phyloP scores from a whole-genome alignment of 257 asterid species.

The Dorcoceras hygrometricum region DNA sequence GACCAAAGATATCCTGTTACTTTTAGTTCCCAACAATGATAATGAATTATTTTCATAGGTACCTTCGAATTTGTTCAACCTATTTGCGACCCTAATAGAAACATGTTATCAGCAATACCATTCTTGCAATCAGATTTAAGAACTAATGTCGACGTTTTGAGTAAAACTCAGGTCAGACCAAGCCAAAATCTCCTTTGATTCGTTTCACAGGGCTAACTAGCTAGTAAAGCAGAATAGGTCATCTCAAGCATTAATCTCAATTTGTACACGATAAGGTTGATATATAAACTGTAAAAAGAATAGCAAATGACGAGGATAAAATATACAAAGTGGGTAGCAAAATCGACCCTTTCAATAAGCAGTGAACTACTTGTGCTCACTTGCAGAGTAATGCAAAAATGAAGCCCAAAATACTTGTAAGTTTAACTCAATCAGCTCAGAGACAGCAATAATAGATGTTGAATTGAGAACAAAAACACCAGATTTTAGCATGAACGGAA shows the following conservation, averaged over 20 bases:
- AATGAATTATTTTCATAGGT: neutral
- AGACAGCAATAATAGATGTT: neutral
- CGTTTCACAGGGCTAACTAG: neutral
- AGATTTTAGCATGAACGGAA: constrained; percentile 11
- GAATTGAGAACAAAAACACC: neutral
- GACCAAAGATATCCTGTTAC: neutral
- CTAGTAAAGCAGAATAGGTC: neutral
- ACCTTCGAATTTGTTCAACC: neutral
- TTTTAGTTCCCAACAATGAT: neutral
- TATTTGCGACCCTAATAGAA: neutral
- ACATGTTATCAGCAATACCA: neutral
- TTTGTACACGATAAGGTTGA: neutral
- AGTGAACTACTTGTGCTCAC: neutral
- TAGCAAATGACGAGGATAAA: neutral
- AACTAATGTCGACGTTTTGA: neutral
- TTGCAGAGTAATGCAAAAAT: neutral
- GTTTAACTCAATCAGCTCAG: constrained; percentile 10
- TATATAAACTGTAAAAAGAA: neutral
- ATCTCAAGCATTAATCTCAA: neutral
- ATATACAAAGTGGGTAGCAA: neutral
- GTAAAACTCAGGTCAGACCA: neutral
- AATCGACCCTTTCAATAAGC: neutral
- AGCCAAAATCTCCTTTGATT: neutral
- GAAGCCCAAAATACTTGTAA: neutral
- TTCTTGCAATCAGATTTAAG: neutral